Evolutionary conservation across 169 alveolate species (phyloP).

Genomic region (Plasmodium ovale): DNA sequence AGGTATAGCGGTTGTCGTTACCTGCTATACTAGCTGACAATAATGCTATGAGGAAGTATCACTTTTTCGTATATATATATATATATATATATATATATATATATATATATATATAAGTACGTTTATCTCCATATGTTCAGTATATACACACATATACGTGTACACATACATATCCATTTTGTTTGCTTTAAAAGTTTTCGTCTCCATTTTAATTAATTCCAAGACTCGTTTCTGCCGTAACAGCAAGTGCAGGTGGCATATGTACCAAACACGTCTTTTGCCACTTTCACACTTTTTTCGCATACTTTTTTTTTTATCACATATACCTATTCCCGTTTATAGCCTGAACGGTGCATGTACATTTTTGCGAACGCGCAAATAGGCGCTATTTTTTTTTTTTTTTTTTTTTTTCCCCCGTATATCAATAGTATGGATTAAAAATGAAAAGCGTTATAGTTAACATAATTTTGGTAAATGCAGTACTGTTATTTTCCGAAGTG

Average conservation of each 20-base stretch:
- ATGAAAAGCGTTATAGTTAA: constrained; percentile 11
- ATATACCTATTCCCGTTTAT: no score
- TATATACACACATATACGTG: background rate
- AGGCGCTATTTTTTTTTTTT: background rate
- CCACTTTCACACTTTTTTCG: no score
- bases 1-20: no score
- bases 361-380: background rate
- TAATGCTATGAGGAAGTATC: no score
- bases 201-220: no score
- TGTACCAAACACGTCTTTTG: no score
- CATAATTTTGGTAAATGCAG: constrained; percentile 8
- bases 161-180: background rate
- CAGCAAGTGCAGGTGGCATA: no score
- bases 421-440: constrained; percentile 26
- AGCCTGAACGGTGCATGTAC: constrained; percentile 27
- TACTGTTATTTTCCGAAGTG: background rate
- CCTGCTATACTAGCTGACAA: no score
- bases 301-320: no score
- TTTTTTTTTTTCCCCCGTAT: constrained; percentile 14
- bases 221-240: no score
- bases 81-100: background rate
- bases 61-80: background rate
- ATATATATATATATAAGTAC: background rate
- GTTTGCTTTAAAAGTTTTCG: no score
- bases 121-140: no score